A percentile compares a stretch with the other conserved stretches of the same genome.
phyloP scores from a whole-genome alignment of 768 basidiomycete species.

The Mycena vitilis region DNA sequence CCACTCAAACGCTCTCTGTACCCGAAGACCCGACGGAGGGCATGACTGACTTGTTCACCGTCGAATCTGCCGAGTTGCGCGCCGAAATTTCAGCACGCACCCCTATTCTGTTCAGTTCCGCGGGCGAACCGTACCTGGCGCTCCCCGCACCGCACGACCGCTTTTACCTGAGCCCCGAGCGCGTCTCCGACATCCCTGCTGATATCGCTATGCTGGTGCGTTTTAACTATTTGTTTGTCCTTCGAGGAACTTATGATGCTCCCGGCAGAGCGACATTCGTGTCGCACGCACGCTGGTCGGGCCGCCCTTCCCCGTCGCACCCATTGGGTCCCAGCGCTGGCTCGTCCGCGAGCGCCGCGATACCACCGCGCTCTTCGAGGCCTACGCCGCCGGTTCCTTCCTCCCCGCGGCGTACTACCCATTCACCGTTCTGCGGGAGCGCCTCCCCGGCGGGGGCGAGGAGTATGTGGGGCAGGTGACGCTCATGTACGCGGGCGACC shows the following conservation, averaged over 20 bases:
- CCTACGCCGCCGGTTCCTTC: constrained; percentile 21
- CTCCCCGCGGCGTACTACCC: constrained; percentile 20
- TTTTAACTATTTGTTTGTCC: neutral
- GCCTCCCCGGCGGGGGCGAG: constrained; percentile 11
- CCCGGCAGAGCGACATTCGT: constrained; percentile 32
- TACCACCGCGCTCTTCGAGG: constrained; percentile 14
- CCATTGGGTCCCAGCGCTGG: constrained; percentile 10
- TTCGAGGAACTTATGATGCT: neutral
- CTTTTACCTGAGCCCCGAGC: constrained; percentile 26
- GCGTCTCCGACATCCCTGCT: constrained; percentile 24
- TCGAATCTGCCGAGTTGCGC: constrained; percentile 27
- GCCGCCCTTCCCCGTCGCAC: constrained; percentile 31
- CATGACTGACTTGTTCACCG: constrained; percentile 25
- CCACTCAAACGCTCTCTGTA: neutral
- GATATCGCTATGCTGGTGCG: constrained; percentile 33
- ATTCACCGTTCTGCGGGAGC: constrained; percentile 32
- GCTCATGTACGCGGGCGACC: constrained; percentile 2
- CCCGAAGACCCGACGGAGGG: neutral
- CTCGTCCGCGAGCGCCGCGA: constrained; percentile 25
- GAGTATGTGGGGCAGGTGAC: constrained; percentile 35
- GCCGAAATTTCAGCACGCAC: constrained; percentile 16
- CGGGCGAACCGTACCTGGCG: constrained; percentile 29
- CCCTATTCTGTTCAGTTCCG: constrained; percentile 26
- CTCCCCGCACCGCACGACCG: constrained; percentile 32
- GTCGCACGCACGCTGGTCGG: constrained; percentile 31